These are phyloP conservation scores for Blastosporella zonata DNA, from an alignment of 1,284 basidiomycete genomes.

Conservation along the genomic window DNA sequence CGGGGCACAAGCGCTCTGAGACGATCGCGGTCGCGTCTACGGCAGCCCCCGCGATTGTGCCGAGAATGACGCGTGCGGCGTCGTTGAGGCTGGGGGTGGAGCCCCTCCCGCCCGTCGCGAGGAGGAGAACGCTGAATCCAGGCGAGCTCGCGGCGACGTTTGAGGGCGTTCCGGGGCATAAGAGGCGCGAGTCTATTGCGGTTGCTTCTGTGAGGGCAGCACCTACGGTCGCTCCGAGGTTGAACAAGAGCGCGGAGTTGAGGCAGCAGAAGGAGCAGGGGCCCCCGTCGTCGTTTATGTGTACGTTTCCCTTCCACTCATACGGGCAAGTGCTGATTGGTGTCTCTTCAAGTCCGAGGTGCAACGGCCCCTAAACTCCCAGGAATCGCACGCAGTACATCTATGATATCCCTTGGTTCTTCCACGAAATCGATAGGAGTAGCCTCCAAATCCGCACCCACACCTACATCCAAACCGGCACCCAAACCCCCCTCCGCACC, in stretches of 20 bases:
- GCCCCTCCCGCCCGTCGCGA: conserved; percentile 31
- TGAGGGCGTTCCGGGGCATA: conserved; percentile 80
- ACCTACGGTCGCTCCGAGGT: conserved; percentile 61
- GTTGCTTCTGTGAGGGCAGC: conserved; percentile 64
- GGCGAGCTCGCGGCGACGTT: conserved; percentile 42
- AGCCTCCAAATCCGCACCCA: not conserved
- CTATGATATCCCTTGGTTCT: conserved; percentile 27
- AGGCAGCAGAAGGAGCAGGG: conserved; percentile 56
- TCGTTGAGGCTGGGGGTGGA: conserved; percentile 59
- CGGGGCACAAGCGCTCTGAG: conserved; percentile 69
- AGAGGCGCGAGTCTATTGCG: conserved; percentile 66
- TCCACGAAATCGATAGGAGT: conserved; percentile 7
- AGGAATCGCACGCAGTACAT: conserved; percentile 39
- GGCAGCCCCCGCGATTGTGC: conserved; percentile 66
- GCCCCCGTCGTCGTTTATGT: conserved; percentile 64
- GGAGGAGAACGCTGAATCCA: conserved; percentile 28
- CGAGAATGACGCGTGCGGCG: conserved; percentile 72
- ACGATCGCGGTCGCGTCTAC: conserved; percentile 71
- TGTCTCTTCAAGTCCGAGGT: conserved; percentile 35
- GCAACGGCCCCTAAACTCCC: conserved; percentile 40
- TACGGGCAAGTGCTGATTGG: not conserved
- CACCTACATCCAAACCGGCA: not conserved
- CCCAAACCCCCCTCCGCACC: not conserved
- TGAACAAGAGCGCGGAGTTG: conserved; percentile 69
- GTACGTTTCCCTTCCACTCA: conserved; percentile 35